A percentile compares a stretch with the other conserved stretches of the same genome.
Conservation (phyloP, 495 filamentous ascomycete genomes). For the Pseudoneurospora amorphoporcata region DNA sequence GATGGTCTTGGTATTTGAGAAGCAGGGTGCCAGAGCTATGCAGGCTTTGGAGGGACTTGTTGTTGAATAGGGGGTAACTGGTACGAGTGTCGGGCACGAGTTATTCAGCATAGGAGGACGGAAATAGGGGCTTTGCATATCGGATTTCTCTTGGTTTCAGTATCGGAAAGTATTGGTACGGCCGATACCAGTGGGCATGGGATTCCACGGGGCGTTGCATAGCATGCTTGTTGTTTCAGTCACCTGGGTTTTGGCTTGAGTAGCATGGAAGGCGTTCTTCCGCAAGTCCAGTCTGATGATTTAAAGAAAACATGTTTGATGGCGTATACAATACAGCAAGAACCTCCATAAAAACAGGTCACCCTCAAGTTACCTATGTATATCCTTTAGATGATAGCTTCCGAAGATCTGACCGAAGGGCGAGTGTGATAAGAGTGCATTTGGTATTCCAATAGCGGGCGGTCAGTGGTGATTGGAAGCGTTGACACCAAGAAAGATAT, state of each 20-base stretch:
- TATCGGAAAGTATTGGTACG: background rate
- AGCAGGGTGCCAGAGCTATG: slow-evolving; percentile 68
- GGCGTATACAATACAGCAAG: background rate
- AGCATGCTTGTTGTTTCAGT: background rate
- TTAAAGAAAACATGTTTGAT: background rate
- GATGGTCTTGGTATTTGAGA: slow-evolving; percentile 70
- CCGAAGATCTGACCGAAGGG: background rate
- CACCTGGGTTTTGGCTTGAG: background rate
- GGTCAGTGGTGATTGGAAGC: background rate
- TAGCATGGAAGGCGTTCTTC: background rate
- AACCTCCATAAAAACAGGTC: background rate
- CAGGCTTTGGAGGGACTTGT: slow-evolving; percentile 62
- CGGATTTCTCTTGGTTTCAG: background rate
- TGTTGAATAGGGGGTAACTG: slow-evolving; percentile 19
- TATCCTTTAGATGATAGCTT: background rate
- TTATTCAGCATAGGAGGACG: background rate
- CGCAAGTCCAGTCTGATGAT: background rate
- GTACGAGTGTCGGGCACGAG: background rate
- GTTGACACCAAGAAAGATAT: background rate
- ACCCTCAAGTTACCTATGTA: background rate
- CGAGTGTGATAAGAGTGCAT: background rate
- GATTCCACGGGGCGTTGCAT: background rate
- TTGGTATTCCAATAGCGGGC: background rate
- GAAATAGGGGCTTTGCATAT: background rate
- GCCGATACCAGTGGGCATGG: background rate